phyloP scores from a whole-genome alignment of 1,139 yeast species.

The Scheffersomyces titani region DNA sequence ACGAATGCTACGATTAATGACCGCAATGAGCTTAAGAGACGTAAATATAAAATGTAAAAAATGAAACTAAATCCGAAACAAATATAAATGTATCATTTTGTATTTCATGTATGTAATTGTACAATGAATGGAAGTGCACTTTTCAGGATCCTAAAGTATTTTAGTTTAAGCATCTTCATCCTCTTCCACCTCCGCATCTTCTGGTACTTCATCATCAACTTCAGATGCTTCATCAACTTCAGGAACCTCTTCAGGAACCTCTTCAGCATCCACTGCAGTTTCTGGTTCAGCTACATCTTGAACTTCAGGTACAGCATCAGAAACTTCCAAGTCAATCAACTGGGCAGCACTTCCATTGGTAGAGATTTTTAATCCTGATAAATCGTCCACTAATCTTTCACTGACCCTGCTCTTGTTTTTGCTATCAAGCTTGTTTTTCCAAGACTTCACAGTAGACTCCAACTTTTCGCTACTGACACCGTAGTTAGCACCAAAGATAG shows the following conservation, averaged over 20 bases:
- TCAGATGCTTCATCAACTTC: conserved; percentile 19
- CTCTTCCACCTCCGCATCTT: conserved; percentile 16
- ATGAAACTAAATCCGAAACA: not conserved
- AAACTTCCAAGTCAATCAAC: conserved; percentile 34
- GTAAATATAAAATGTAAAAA: not conserved
- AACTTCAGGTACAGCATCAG: conserved; percentile 8
- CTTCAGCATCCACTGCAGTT: conserved; percentile 11
- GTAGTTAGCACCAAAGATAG: conserved; percentile 77
- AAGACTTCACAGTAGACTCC: conserved; percentile 51
- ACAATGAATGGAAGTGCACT: not conserved
- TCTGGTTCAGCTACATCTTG: conserved; percentile 14
- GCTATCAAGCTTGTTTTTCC: conserved; percentile 62
- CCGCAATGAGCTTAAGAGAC: not conserved
- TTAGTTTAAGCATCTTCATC: conserved; percentile 8
- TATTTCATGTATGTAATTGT: not conserved
- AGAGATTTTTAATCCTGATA: conserved; percentile 22
- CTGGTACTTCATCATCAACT: conserved; percentile 14
- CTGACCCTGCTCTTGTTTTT: conserved; percentile 61
- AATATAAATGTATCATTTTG: not conserved
- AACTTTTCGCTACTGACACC: conserved; percentile 50
- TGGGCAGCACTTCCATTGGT: conserved; percentile 17
- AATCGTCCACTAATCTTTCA: conserved; percentile 53
- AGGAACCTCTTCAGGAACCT: conserved; percentile 11
- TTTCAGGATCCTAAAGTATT: not conserved
- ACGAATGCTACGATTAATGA: not conserved